Evolutionary conservation across 257 asterid species (phyloP), one percentile per base, ranked within the genome.

Genomic region (Primulina huaijiensis): DNA sequence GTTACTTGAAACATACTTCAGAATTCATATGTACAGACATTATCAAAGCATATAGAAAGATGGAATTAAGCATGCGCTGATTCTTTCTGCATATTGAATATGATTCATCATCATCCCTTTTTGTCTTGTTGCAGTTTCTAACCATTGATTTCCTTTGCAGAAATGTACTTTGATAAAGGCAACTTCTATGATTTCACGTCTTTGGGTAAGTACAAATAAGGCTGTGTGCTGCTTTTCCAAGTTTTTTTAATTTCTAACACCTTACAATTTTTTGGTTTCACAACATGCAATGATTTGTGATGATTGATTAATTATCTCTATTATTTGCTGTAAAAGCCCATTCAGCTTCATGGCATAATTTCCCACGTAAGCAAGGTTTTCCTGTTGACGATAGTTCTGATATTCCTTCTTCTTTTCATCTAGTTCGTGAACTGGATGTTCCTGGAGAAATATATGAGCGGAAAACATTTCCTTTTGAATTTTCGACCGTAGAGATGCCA

Each of bases 401-500:
- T 58, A 20, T 67, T 63, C 60, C 56, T 76, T 38, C 62, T 52
- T 37, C 56, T 7, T 64, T 29, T 70, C 20, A 50, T 73, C 52
- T 67, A 89, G 96, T 88, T 75, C 95, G 95, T 55, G 98, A 92
- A 75, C 81, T 89, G 78, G 94, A 92, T 79, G 90, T 92, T 74
- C 80, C 86, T 79, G 85, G 85, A 73, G 99, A 93, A 81, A 77
- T 93, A 65, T 93, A 90, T 76, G 99, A 93, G 79, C 74, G 97
- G 68, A 93, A 90, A 83, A 83, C 95, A 35, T 93, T 82, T 84
- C 96, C 92, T n/a, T 93, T 93, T 80, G 97, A 93, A 73, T 93
- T 93, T 83, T 90, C 99, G 62, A 80, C 96, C n/a, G 97, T 93
- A 78, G 99, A 93, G 83, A 93, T 93, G 99, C 99, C 99, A 57